phyloP scores from a whole-genome alignment of 2,329 filamentous ascomycete species.

The Botryotinia narcissicola region DNA sequence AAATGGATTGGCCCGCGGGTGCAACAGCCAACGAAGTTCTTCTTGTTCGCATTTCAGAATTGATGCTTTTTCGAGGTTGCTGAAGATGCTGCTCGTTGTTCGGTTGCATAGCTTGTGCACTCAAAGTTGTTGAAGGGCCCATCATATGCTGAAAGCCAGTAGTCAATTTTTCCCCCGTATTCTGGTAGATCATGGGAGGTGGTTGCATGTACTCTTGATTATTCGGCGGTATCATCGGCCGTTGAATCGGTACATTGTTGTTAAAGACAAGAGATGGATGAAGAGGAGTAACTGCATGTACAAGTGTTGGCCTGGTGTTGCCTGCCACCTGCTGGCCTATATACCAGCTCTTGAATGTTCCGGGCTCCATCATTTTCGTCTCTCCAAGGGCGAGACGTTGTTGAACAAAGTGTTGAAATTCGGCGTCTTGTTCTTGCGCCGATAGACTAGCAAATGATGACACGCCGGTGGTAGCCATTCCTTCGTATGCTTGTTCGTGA shows the following conservation, averaged over 20 bases:
- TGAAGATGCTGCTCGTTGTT: neutral
- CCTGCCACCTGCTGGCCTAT: neutral
- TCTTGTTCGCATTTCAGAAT: neutral
- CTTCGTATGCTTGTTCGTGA: neutral
- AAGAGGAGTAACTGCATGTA: neutral
- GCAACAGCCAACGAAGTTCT: too few relatives aligned
- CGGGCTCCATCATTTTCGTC: neutral
- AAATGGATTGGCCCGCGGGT: neutral
- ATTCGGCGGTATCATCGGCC: neutral
- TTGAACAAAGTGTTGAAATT: neutral
- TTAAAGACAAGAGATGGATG: neutral
- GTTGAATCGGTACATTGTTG: neutral
- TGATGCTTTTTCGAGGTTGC: neutral
- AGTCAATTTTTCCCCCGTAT: neutral
- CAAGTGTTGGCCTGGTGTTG: neutral
- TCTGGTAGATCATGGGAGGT: neutral
- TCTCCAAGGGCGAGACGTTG: neutral
- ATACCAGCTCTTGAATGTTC: neutral
- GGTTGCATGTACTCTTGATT: neutral
- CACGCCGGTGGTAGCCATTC: neutral
- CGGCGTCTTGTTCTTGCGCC: neutral
- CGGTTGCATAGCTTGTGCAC: neutral
- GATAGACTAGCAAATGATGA: neutral
- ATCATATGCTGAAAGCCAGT: neutral
- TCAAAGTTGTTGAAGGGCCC: neutral